A percentile compares a stretch with the other conserved stretches of the same genome.
Conservation (phyloP, 805 yeast species). For the Kluyveromyces lactis region DNA sequence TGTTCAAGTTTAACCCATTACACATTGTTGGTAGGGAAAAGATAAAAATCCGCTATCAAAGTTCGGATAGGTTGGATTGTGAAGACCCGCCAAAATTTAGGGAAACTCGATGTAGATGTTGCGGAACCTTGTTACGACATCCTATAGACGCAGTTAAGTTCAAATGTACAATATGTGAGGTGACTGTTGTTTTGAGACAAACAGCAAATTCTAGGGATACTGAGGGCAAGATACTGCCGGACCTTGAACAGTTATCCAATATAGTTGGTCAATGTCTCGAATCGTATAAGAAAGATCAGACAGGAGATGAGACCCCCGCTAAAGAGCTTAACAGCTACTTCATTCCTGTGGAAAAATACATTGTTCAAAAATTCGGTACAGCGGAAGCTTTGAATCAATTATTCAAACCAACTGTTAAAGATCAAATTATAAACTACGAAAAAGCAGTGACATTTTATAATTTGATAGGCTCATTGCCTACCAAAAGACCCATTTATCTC, state of each 20-base stretch:
- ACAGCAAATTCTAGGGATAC: too few species aligned
- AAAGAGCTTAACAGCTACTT: slow-evolving; percentile 15
- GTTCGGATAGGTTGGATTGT: background rate
- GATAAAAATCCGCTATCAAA: background rate
- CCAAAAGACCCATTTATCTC: slow-evolving; percentile 50
- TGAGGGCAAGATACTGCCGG: background rate
- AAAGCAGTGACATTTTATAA: slow-evolving; percentile 42
- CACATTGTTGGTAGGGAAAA: background rate
- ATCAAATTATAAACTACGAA: slow-evolving; percentile 36
- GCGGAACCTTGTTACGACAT: slow-evolving; percentile 37
- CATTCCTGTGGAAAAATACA: slow-evolving; percentile 42
- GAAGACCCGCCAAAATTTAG: background rate
- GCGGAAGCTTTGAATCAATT: slow-evolving; percentile 43
- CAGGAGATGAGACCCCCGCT: background rate
- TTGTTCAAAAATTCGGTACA: slow-evolving; percentile 42
- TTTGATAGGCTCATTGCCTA: slow-evolving; percentile 42
- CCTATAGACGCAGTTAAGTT: slow-evolving; percentile 33
- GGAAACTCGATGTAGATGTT: slow-evolving; percentile 33
- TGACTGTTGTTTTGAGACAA: slow-evolving; percentile 31
- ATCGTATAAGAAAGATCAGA: background rate
- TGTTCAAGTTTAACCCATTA: background rate
- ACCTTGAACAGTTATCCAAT: background rate
- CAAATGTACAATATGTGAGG: slow-evolving; percentile 55
- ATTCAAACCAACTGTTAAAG: slow-evolving; percentile 32
- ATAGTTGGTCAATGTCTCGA: background rate